Evolutionary conservation across 768 basidiomycete genomes (phyloP), one percentile per base, ranked within the genome.

Genomic region (Leccinum uliginosum): DNA sequence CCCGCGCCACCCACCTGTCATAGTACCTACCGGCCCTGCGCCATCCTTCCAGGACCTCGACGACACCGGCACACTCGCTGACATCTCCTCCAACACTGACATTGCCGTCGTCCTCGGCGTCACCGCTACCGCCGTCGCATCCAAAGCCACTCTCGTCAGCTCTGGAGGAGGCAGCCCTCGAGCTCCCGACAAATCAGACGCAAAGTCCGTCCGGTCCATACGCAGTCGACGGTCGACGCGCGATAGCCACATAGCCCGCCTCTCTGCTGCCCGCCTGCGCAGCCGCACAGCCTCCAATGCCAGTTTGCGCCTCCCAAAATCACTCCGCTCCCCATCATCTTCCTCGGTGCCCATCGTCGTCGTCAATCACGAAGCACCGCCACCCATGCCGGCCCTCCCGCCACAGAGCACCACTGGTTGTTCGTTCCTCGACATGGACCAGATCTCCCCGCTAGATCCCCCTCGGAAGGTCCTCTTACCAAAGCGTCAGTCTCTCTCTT

Each of bases 241-340:
- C 11, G 67, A 67, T 21, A 62, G 64, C 51, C 65, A 75, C 30
- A 26, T 67, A 32, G 75, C 76, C 35, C 76, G 79, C 8, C 76
- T 91, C 3, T 78, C 79, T 5, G 84, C 89, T 5, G 89, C 90
- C 1, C 80, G 82, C 56, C 80, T 74, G 56, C 80, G 88, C 40
- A 87, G 85, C 67, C 75, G 77, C 44, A 77, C 86, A 2, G 76
- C 82, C 8, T 88, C 87, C 5, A 82, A 85, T 61, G 79, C 82
- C 23, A 89, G 86, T 64, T 72, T 91, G 8, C 81, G 89, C 1
- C 73, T 89, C 23, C 84, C 82, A 0, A 72, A 71, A 57, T 50
- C 76, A 50, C 50, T 73, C 38, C 65, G 68, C 21, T 60, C 65
- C 2, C n/a, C 58, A 55, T 4, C 73, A 64, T n/a, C 76, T 63